Conservation (phyloP, 345 rosid species). For the Lepidium aucheri region DNA sequence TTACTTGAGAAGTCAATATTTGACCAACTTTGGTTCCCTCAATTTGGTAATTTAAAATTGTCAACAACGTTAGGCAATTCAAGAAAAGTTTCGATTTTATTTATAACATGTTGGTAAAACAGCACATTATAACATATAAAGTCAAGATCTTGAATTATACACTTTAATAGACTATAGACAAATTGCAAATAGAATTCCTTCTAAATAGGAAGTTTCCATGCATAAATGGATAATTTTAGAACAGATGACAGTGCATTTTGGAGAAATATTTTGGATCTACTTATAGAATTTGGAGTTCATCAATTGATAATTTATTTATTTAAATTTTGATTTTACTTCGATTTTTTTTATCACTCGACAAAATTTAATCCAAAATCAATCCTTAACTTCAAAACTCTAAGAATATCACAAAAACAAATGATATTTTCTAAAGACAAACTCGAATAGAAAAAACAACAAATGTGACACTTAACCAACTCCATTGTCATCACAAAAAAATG, state of each 20-base stretch:
- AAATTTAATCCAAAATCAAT: too few species aligned
- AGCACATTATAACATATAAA: conserved; percentile 11
- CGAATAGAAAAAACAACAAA: too few species aligned
- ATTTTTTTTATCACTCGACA: too few species aligned
- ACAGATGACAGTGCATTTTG: background rate
- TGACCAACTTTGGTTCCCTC: background rate
- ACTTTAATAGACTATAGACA: conserved; percentile 4
- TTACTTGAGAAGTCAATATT: conserved; percentile 1
- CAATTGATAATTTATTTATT: background rate
- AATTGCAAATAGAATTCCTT: conserved; percentile 17
- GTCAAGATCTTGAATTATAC: conserved; percentile 16
- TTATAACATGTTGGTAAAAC: conserved; percentile 22
- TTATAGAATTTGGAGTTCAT: background rate
- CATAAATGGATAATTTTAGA: background rate
- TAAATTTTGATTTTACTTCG: background rate
- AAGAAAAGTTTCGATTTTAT: background rate
- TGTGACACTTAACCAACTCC: too few species aligned
- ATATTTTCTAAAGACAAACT: too few species aligned
- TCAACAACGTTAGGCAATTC: conserved; percentile 31
- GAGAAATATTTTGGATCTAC: background rate
- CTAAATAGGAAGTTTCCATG: conserved; percentile 5
- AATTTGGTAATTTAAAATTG: conserved; percentile 17
- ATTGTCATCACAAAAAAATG: too few species aligned
- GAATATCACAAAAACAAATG: too few species aligned
- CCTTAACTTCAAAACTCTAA: too few species aligned